Percentiles rank a stretch among this genome's conserved stretches.
Evolutionary conservation across 2,329 filamentous ascomycete species (phyloP).

Genomic region (Plectosphaerella cucumerina): DNA sequence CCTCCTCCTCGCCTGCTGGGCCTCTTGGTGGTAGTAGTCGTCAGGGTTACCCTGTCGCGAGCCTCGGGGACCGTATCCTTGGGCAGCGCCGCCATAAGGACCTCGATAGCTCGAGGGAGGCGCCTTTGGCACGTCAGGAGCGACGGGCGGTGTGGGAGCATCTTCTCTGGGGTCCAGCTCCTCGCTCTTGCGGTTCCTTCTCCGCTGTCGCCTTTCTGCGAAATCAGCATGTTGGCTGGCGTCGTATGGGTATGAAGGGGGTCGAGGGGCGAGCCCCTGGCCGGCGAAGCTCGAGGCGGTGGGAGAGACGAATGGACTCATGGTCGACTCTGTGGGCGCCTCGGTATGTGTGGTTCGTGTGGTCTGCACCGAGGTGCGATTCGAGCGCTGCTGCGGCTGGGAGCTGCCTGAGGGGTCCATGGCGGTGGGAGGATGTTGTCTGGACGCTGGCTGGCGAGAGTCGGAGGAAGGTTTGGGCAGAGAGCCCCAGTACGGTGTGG

Average conservation of each 20-base stretch:
- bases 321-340: constrained; percentile 51
- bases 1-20: constrained; percentile 5
- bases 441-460: constrained; percentile 19
- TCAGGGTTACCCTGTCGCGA: constrained; percentile 21
- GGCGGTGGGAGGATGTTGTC: constrained; percentile 15
- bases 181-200: constrained; percentile 32
- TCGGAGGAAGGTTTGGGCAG: constrained; percentile 32
- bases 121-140: constrained; percentile 57
- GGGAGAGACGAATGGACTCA: constrained; percentile 54
- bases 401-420: constrained; percentile 25
- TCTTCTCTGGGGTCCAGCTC: constrained; percentile 19
- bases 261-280: constrained; percentile 53
- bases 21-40: constrained; percentile 22
- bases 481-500: constrained; percentile 55
- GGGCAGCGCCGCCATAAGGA: constrained; percentile 35
- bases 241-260: constrained; percentile 51
- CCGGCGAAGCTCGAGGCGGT: constrained; percentile 44
- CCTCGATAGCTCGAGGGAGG: constrained; percentile 55
- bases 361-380: constrained; percentile 53
- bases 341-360: constrained; percentile 37
- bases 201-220: constrained; percentile 36
- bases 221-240: constrained; percentile 34
- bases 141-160: constrained; percentile 39
- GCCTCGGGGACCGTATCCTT: constrained; percentile 21
- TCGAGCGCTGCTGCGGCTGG: constrained; percentile 36